These are phyloP conservation scores for Suhomyces taliae DNA, from an alignment of 1,139 yeast genomes.

Conservation along the genomic window DNA sequence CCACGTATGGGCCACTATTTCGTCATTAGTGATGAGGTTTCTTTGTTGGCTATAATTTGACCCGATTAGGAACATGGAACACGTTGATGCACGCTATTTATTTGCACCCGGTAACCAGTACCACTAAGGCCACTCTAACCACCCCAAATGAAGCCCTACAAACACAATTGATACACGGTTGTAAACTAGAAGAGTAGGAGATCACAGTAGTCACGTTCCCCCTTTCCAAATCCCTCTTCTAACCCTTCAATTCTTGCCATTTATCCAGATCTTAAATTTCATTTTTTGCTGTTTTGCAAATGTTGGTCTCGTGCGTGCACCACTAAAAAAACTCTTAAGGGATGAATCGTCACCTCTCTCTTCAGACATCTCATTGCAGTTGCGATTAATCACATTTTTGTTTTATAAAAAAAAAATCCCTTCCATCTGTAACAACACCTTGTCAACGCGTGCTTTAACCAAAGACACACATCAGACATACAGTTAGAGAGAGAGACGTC, in stretches of 20 bases:
- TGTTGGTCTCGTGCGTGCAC: not conserved
- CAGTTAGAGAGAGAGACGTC: too few relatives aligned
- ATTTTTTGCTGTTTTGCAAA: too few relatives aligned
- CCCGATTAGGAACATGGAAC: not conserved
- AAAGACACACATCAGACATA: too few relatives aligned
- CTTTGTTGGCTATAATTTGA: not conserved
- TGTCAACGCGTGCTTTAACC: too few relatives aligned
- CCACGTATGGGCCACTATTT: not conserved
- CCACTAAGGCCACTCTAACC: not conserved
- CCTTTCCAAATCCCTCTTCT: too few relatives aligned
- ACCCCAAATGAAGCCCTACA: not conserved
- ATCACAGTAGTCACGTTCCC: too few relatives aligned
- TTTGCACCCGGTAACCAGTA: not conserved
- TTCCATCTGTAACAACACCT: too few relatives aligned
- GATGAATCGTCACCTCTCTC: not conserved
- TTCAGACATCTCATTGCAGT: not conserved
- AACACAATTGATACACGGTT: not conserved
- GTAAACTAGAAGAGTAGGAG: too few relatives aligned
- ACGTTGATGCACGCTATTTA: not conserved
- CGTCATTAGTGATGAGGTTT: not conserved
- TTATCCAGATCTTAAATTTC: too few relatives aligned
- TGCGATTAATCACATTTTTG: too few relatives aligned
- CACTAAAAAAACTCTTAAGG: not conserved
- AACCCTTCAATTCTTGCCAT: too few relatives aligned
- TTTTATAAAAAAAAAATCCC: too few relatives aligned